Evolutionary conservation across 1,284 basidiomycete genomes (phyloP), one percentile per base, ranked within the genome.

Genomic region (Irpex sp.): DNA sequence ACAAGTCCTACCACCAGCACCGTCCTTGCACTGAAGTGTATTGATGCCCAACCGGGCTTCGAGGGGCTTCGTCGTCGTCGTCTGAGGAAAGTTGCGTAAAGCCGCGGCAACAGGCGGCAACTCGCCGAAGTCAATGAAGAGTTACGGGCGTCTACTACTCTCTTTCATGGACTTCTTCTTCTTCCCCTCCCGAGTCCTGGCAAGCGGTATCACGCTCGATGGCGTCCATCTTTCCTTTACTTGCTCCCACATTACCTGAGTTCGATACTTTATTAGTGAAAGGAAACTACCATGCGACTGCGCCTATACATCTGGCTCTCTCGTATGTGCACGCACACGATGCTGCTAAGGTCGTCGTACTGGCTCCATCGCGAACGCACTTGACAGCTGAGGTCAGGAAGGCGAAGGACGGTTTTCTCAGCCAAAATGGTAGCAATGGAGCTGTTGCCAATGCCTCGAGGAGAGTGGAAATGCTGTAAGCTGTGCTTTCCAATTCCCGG

Each of bases 331-430:
- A 74, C 14, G 66, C 59, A 18, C 67, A 74, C 56, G 72, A 74
- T 5, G 68, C 71, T 16, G 68, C 75, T 7, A 74, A 71, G 57
- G 76, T 78, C 0, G 60, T 90, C 28, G 68, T 90, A 57, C 66
- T 90, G 54, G 76, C 84, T 10, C 81, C 86, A 2, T 83, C 79
- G 18, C 77, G 78, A 48, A 60, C 74, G 28, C 62, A 67, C 3
- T 72, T 87, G 55, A 68, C 75, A 5, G 63, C 70, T 1, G 71
- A 77, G 16, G 73, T 91, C 33, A 69, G 72, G 59, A 72, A 77
- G 19, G 77, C 80, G 67, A 78, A 82, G 61, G 87, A 90, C 66
- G 73, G 78, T 60, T 87, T 83, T 83, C 69, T 90, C 23, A 69
- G 70, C 49, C 62, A 70, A 14, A 72, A 80, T 63, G 78, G 81